These are phyloP conservation scores for Nannizziopsis arthrosporioides DNA, from an alignment of 2,329 filamentous ascomycete genomes.

Conservation along the genomic window DNA sequence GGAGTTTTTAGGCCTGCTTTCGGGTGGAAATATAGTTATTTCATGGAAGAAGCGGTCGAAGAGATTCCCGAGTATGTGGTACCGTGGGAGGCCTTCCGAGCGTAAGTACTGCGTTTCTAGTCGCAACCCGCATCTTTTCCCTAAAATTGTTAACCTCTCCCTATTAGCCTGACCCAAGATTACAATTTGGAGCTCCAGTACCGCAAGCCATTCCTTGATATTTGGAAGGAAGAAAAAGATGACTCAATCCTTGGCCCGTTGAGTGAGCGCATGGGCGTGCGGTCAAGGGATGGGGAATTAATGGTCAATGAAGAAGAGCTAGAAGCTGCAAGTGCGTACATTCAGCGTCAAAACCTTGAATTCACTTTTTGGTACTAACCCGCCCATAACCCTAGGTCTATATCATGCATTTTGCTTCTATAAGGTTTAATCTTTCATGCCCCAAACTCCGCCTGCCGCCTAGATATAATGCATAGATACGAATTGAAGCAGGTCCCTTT, in stretches of 20 bases:
- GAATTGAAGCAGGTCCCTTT: too few relatives aligned
- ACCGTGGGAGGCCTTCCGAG: constrained; percentile 94
- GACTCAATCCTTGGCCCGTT: constrained; percentile 68
- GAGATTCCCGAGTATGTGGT: constrained; percentile 96
- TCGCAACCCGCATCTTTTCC: too few relatives aligned
- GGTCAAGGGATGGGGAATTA: constrained; percentile 56
- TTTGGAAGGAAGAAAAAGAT: constrained; percentile 86
- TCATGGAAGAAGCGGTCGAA: constrained; percentile 89
- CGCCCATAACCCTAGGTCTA: constrained; percentile 42
- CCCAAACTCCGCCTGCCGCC: too few relatives aligned
- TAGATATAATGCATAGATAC: too few relatives aligned
- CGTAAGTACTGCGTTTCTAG: constrained; percentile 36
- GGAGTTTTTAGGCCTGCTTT: constrained; percentile 89
- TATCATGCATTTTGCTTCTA: constrained; percentile 97
- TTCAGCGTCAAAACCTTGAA: not conserved
- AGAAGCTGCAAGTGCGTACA: constrained; percentile 61
- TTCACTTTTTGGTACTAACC: not conserved
- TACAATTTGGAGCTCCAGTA: constrained; percentile 95
- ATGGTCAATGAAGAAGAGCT: constrained; percentile 75
- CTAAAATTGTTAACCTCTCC: not conserved
- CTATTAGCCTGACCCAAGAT: constrained; percentile 62
- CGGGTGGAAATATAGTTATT: constrained; percentile 97
- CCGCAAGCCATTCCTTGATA: constrained; percentile 76
- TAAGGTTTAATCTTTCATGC: constrained; percentile 52
- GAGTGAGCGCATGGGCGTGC: constrained; percentile 91